phyloP scores from a whole-genome alignment of 2,329 filamentous ascomycete species.

The Penicillium frequentans region DNA sequence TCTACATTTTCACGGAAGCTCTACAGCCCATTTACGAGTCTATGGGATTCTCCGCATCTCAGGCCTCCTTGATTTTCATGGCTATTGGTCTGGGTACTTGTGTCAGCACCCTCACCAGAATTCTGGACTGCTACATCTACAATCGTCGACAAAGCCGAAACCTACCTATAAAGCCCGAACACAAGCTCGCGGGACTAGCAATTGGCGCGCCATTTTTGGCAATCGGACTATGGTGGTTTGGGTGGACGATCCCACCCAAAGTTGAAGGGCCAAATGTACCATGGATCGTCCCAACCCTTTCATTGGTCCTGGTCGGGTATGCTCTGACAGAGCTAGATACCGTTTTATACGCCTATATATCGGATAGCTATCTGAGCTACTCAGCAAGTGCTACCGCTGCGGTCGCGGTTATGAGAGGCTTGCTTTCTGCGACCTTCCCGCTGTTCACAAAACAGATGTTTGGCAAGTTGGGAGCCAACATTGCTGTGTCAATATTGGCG shows the following conservation, averaged over 20 bases:
- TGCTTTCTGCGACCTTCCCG: conserved; percentile 42
- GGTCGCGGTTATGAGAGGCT: conserved; percentile 40
- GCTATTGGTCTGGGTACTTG: conserved; percentile 42
- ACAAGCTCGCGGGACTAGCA: conserved; percentile 50
- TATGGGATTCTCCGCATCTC: conserved; percentile 32
- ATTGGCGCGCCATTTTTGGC: conserved; percentile 48
- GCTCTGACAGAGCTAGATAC: conserved; percentile 49
- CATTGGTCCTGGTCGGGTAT: conserved; percentile 49
- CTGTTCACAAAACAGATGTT: conserved; percentile 47
- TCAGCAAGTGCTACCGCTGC: conserved; percentile 48
- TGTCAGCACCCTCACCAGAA: conserved; percentile 44
- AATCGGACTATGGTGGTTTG: conserved; percentile 50
- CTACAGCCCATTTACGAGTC: conserved; percentile 42
- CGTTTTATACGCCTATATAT: conserved; percentile 44
- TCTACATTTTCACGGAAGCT: conserved; percentile 52
- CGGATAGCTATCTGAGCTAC: conserved; percentile 47
- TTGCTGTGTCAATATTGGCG: conserved; percentile 43
- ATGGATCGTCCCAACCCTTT: conserved; percentile 44
- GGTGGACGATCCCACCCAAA: conserved; percentile 49
- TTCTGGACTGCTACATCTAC: conserved; percentile 42
- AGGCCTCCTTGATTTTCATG: conserved; percentile 44
- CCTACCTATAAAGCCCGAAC: conserved; percentile 40
- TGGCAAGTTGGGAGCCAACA: conserved; percentile 37
- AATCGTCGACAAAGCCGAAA: conserved; percentile 21
- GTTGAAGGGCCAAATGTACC: conserved; percentile 24